These are phyloP conservation scores for Eucalyptus leucophloia DNA, from an alignment of 345 rosid genomes.

Conservation along the genomic window DNA sequence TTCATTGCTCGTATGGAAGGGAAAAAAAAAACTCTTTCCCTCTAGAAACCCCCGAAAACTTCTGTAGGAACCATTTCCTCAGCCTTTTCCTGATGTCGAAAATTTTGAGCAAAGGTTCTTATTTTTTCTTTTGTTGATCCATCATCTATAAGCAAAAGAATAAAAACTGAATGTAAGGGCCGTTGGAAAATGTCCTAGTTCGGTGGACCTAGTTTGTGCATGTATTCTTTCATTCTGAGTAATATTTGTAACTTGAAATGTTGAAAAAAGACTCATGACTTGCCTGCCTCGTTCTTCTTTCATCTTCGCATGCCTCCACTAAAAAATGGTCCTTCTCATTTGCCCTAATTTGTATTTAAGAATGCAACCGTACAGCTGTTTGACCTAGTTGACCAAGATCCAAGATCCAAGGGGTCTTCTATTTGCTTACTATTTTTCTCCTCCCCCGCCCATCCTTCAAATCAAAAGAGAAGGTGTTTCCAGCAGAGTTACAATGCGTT, in stretches of 20 bases:
- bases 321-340: not conserved
- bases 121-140: not conserved
- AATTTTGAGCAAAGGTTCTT: not conserved
- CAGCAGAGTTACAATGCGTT: not conserved
- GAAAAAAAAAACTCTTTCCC: not conserved
- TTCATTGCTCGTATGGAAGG: not conserved
- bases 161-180: not conserved
- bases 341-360: not conserved
- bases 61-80: not conserved
- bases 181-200: not conserved
- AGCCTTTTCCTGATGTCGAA: not conserved
- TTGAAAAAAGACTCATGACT: not conserved
- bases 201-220: not conserved
- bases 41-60: not conserved
- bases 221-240: no score
- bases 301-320: not conserved
- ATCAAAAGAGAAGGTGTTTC: not conserved
- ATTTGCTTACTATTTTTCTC: not conserved
- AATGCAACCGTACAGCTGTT: not conserved
- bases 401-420: not conserved
- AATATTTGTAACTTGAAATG: no score
- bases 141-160: not conserved
- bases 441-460: not conserved
- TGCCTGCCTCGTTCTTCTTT: not conserved
- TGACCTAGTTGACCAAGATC: not conserved